Evolutionary conservation across 2,329 filamentous ascomycete genomes (phyloP).

Genomic region (Claviceps sp.): DNA sequence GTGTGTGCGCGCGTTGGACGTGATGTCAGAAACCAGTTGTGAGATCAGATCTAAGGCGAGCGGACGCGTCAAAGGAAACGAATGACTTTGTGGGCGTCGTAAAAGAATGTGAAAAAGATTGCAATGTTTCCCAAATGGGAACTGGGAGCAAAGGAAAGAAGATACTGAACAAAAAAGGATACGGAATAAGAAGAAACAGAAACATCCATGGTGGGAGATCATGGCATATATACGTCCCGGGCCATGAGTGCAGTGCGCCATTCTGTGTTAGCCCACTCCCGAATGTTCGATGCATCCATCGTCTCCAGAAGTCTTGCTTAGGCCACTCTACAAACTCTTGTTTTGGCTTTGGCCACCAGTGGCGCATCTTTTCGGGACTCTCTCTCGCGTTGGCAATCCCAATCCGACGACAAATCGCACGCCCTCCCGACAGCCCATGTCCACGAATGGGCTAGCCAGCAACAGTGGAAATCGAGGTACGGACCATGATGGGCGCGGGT

Average conservation of each 20-base stretch:
- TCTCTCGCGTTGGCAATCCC: too few relatives aligned
- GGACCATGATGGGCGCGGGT: not conserved
- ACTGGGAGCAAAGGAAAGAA: slow-evolving; percentile 8
- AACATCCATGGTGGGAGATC: not conserved
- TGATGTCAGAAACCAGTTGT: slow-evolving; percentile 8
- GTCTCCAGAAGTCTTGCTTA: too few relatives aligned
- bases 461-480: not conserved
- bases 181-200: not conserved
- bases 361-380: too few relatives aligned
- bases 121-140: slow-evolving; percentile 10
- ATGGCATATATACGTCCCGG: slow-evolving; percentile 3
- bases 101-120: not conserved
- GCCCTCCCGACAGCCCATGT: not conserved
- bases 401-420: not conserved
- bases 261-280: too few relatives aligned
- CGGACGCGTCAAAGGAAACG: slow-evolving; percentile 34
- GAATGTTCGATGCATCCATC: too few relatives aligned
- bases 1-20: not conserved
- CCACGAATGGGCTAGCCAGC: not conserved
- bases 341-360: too few relatives aligned
- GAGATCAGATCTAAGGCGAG: slow-evolving; percentile 11
- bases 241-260: not conserved
- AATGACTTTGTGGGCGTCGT: slow-evolving; percentile 34
- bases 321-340: too few relatives aligned
- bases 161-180: not conserved